Conservation (phyloP, 768 basidiomycete genomes). For the Amanita muscaria region DNA sequence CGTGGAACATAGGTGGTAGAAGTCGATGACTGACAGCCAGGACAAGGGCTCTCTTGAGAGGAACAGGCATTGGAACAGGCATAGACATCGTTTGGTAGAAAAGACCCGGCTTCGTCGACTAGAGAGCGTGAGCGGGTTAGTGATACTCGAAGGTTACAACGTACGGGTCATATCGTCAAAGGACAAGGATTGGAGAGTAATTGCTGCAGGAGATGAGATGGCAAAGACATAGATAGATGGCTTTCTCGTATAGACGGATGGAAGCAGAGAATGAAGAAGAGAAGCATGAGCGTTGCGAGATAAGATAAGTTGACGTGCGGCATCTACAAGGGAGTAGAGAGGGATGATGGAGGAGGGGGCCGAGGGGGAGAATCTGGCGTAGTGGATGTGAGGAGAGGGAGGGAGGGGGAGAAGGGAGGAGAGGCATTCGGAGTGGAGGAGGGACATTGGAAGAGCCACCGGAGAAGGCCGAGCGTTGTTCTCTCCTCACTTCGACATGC, state of each 20-base stretch:
- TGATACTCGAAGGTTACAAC: not conserved
- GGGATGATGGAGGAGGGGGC: slow-evolving; percentile 14
- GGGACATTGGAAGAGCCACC: slow-evolving; percentile 9
- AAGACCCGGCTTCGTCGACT: slow-evolving; percentile 37
- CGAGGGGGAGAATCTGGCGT: slow-evolving; percentile 33
- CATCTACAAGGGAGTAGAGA: slow-evolving; percentile 39
- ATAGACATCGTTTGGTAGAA: slow-evolving; percentile 41
- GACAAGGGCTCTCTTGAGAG: slow-evolving; percentile 28
- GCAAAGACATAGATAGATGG: slow-evolving; percentile 52
- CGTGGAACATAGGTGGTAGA: slow-evolving; percentile 29
- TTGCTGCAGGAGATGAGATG: slow-evolving; percentile 28
- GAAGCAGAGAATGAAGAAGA: slow-evolving; percentile 42
- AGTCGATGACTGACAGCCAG: slow-evolving; percentile 21
- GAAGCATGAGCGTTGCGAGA: slow-evolving; percentile 26
- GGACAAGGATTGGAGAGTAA: slow-evolving; percentile 27
- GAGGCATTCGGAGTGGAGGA: slow-evolving; percentile 10
- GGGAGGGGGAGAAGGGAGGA: slow-evolving; percentile 32
- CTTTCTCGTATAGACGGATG: slow-evolving; percentile 39
- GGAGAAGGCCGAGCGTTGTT: slow-evolving; percentile 15
- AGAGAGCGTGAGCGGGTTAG: not conserved
- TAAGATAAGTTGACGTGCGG: slow-evolving; percentile 42
- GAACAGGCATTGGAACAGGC: slow-evolving; percentile 45
- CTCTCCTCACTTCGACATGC: slow-evolving; percentile 29
- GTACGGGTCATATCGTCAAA: slow-evolving; percentile 45
- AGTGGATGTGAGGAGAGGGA: slow-evolving; percentile 32